Percentiles rank a stretch among this genome's conserved stretches.
phyloP scores from a whole-genome alignment of 1,139 yeast genomes.

The Hyphopichia fennica region DNA sequence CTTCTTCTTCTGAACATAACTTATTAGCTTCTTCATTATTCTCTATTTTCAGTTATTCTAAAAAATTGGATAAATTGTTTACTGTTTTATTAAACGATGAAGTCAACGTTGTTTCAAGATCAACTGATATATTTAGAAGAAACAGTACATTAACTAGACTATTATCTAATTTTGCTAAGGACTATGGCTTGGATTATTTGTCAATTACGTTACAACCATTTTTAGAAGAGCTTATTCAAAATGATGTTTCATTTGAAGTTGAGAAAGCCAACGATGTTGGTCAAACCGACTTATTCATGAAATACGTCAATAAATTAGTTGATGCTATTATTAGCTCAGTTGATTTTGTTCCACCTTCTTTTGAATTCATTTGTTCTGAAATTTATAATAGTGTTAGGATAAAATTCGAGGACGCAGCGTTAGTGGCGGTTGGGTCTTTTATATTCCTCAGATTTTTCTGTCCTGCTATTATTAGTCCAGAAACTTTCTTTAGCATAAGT shows the following conservation, averaged over 20 bases:
- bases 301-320: slow-evolving; percentile 58
- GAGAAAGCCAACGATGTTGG: slow-evolving; percentile 52
- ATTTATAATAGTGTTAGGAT: slow-evolving; percentile 63
- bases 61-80: slow-evolving; percentile 56
- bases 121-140: slow-evolving; percentile 74
- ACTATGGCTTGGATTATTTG: slow-evolving; percentile 63
- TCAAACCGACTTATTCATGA: slow-evolving; percentile 52
- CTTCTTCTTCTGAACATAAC: slow-evolving; percentile 50
- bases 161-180: slow-evolving; percentile 68
- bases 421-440: slow-evolving; percentile 83
- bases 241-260: slow-evolving; percentile 61
- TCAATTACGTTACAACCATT: slow-evolving; percentile 55
- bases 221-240: slow-evolving; percentile 47
- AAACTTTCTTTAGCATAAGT: slow-evolving; percentile 53
- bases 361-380: slow-evolving; percentile 71
- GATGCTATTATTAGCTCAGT: slow-evolving; percentile 60
- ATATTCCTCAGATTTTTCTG: slow-evolving; percentile 82
- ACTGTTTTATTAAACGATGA: slow-evolving; percentile 61
- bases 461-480: slow-evolving; percentile 92
- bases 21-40: slow-evolving; percentile 67
- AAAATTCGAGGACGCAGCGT: slow-evolving; percentile 68
- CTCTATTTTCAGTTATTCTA: slow-evolving; percentile 56
- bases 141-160: slow-evolving; percentile 82
- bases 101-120: slow-evolving; percentile 56
- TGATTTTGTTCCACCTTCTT: slow-evolving; percentile 65